Evolutionary conservation across 768 basidiomycete species (phyloP).

Genomic region (Phylloporus sp.): DNA sequence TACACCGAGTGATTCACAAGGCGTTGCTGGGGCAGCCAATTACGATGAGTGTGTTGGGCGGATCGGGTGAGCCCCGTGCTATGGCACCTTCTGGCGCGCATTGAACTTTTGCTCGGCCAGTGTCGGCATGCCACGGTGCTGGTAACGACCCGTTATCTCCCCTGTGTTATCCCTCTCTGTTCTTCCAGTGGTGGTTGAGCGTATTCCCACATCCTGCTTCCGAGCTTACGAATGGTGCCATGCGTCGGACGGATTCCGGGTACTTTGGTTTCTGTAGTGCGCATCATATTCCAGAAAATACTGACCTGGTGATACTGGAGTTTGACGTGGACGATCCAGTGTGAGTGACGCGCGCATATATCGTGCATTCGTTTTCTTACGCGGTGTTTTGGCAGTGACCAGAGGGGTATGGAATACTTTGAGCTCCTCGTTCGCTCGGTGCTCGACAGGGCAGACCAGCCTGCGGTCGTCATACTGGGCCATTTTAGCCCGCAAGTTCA

Average conservation of each 20-base stretch:
- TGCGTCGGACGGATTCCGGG: conserved; percentile 84
- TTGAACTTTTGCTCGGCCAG: conserved; percentile 35
- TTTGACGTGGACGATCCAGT: conserved; percentile 87
- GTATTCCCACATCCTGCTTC: conserved; percentile 98
- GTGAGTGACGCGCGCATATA: conserved; percentile 42
- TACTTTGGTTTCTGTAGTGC: conserved; percentile 94
- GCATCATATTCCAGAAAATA: conserved; percentile 90
- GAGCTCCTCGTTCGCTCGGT: conserved; percentile 91
- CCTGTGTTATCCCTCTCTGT: conserved; percentile 85
- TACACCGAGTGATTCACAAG: conserved; percentile 78
- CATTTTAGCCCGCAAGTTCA: conserved; percentile 91
- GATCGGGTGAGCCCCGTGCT: conserved; percentile 58
- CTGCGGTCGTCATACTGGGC: conserved; percentile 91
- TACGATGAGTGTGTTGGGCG: conserved; percentile 86
- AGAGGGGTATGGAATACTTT: conserved; percentile 72
- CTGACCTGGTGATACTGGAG: conserved; percentile 93
- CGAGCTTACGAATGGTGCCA: conserved; percentile 95
- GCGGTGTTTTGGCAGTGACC: conserved; percentile 44
- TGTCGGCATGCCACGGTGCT: conserved; percentile 90
- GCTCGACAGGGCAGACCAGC: conserved; percentile 83
- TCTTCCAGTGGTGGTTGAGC: conserved; percentile 96
- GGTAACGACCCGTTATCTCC: conserved; percentile 86
- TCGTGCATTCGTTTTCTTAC: background rate
- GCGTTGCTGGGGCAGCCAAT: conserved; percentile 82
- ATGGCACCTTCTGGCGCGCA: background rate